Conservation (phyloP, 2,329 filamentous ascomycete genomes). For the Fonsecaea pugnacius region DNA sequence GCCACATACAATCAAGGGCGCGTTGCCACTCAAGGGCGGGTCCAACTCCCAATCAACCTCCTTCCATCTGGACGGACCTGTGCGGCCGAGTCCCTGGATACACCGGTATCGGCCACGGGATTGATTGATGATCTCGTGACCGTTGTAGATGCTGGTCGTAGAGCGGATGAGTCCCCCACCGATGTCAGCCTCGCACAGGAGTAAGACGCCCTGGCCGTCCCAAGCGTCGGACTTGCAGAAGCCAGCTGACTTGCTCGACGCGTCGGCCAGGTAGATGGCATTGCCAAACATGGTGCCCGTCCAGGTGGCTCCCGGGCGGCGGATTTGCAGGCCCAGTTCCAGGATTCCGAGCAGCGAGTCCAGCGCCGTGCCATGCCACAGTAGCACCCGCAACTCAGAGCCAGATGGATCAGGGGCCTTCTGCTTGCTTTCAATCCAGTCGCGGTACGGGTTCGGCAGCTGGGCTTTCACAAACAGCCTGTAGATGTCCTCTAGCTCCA, state of each 20-base stretch:
- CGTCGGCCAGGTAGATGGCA: conserved; percentile 16
- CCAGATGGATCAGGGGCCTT: background rate
- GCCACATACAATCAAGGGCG: background rate
- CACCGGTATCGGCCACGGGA: conserved; percentile 7
- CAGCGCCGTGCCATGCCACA: conserved; percentile 12
- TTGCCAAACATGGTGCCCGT: conserved; percentile 19
- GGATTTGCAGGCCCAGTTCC: conserved; percentile 11
- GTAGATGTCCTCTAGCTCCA: conserved; percentile 16
- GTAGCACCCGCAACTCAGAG: background rate
- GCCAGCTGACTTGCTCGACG: conserved; percentile 11
- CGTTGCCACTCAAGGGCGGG: background rate
- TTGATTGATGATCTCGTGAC: conserved; percentile 9
- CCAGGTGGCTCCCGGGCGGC: conserved; percentile 6
- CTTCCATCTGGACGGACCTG: background rate
- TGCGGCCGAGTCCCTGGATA: conserved; percentile 7
- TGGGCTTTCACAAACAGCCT: conserved; percentile 8
- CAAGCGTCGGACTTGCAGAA: conserved; percentile 5
- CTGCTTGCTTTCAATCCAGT: conserved; percentile 11
- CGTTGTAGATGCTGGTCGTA: conserved; percentile 9
- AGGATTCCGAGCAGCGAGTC: conserved; percentile 18
- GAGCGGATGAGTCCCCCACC: background rate
- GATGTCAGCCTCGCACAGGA: conserved; percentile 13
- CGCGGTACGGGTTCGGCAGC: conserved; percentile 8
- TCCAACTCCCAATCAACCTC: background rate
- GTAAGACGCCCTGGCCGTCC: background rate